Conservation (phyloP, 2,329 filamentous ascomycete genomes). For the Fusarium verrucosum region DNA sequence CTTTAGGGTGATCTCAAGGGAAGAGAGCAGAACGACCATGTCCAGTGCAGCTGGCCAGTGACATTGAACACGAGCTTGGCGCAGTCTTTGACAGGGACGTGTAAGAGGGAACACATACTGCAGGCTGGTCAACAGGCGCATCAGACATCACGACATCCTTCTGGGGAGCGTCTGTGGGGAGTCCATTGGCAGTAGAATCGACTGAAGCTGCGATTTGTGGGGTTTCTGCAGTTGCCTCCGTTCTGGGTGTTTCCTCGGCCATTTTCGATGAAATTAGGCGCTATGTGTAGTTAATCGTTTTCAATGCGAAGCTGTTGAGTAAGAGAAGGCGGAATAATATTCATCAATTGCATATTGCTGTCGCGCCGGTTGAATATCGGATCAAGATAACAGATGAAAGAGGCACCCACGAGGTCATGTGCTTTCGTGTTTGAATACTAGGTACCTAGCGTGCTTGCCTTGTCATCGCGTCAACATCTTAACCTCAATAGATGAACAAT, state of each 20-base stretch:
- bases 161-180: conserved; percentile 39
- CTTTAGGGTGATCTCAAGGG: neutral
- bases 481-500: neutral
- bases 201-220: conserved; percentile 34
- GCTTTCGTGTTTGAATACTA: conserved; percentile 52
- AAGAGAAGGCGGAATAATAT: neutral
- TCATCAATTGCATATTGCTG: neutral
- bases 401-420: conserved; percentile 47
- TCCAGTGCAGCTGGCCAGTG: neutral
- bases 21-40: neutral
- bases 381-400: neutral
- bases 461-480: conserved; percentile 27
- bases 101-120: conserved; percentile 43
- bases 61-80: neutral
- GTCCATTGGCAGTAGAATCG: conserved; percentile 36
- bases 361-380: conserved; percentile 44
- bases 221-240: conserved; percentile 32
- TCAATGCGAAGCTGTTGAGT: conserved; percentile 2
- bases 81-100: neutral
- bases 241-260: conserved; percentile 44
- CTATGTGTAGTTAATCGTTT: neutral
- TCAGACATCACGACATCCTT: conserved; percentile 58
- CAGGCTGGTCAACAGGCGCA: conserved; percentile 52
- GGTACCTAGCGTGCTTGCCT: conserved; percentile 29
- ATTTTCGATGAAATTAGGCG: conserved; percentile 33